Evolutionary conservation across 2,329 filamentous ascomycete genomes (phyloP).

Genomic region (Fusarium poae): DNA sequence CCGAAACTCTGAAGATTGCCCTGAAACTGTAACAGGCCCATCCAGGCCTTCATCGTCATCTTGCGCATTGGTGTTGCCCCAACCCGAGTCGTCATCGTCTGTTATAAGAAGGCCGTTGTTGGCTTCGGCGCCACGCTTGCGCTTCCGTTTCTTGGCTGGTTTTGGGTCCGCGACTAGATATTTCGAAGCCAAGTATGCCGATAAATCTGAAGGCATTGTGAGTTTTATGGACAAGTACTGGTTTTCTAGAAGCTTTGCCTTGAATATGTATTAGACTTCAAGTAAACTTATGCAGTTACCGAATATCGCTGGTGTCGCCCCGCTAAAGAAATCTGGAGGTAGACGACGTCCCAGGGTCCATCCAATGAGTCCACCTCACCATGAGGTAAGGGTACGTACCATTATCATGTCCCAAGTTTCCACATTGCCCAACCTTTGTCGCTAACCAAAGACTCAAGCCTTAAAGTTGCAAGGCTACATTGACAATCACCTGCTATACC

Average conservation of each 20-base stretch:
- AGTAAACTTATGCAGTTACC: conserved; percentile 46
- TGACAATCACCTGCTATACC: conserved; percentile 22
- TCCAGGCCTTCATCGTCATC: conserved; percentile 69
- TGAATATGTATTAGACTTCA: conserved; percentile 20
- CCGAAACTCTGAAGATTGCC: conserved; percentile 73
- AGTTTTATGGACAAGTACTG: not conserved
- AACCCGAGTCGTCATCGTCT: conserved; percentile 72
- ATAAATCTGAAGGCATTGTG: conserved; percentile 71
- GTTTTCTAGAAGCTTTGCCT: conserved; percentile 1
- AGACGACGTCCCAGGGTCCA: conserved; percentile 4
- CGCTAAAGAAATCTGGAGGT: conserved; percentile 30
- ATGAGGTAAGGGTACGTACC: conserved; percentile 49
- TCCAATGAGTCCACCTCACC: not conserved
- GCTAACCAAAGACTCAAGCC: conserved; percentile 27
- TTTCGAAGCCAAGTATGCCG: conserved; percentile 89
- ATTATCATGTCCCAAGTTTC: conserved; percentile 36
- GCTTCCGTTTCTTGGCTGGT: conserved; percentile 72
- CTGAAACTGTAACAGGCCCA: conserved; percentile 61
- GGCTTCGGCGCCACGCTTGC: conserved; percentile 62
- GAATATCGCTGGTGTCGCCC: conserved; percentile 28
- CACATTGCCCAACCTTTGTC: conserved; percentile 46
- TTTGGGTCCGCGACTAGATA: conserved; percentile 78
- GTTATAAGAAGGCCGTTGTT: conserved; percentile 73
- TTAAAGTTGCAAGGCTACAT: conserved; percentile 21
- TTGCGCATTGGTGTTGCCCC: conserved; percentile 57